A percentile compares a stretch with the other conserved stretches of the same genome.
These are phyloP conservation scores for Daldinia sp. DNA, from an alignment of 2,329 filamentous ascomycete species.

Conservation along the genomic window DNA sequence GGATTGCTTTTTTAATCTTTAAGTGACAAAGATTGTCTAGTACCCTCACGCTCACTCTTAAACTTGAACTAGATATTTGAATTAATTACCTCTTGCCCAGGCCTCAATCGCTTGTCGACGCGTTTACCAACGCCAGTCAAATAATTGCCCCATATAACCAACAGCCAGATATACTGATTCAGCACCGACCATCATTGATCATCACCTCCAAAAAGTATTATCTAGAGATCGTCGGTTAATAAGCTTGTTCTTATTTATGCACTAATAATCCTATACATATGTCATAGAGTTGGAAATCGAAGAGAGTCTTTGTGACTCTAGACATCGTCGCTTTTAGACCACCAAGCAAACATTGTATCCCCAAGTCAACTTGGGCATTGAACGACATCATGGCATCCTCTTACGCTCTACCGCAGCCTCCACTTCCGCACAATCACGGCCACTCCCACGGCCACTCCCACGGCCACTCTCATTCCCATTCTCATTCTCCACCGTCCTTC, in stretches of 20 bases:
- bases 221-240: slow-evolving; percentile 11
- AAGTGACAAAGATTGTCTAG: slow-evolving; percentile 22
- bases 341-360: slow-evolving; percentile 8
- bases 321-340: slow-evolving; percentile 5
- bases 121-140: slow-evolving; percentile 25
- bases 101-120: slow-evolving; percentile 17
- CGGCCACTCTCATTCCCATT: too few relatives aligned
- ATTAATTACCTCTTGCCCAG: slow-evolving; percentile 13
- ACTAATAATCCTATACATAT: slow-evolving; percentile 13
- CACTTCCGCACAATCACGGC: slow-evolving; percentile 62
- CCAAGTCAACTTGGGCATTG: slow-evolving; percentile 9
- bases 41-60: slow-evolving; percentile 9
- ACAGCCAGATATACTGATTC: slow-evolving; percentile 23
- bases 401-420: slow-evolving; percentile 65
- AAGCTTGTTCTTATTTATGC: slow-evolving; percentile 15
- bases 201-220: slow-evolving; percentile 13
- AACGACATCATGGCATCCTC: slow-evolving; percentile 61
- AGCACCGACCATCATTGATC: slow-evolving; percentile 6
- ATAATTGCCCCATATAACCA: slow-evolving; percentile 17
- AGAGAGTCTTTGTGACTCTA: slow-evolving; percentile 23
- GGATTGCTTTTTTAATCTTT: slow-evolving; percentile 22
- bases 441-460: slow-evolving; percentile 50
- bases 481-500: slow-evolving; percentile 56
- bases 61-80: slow-evolving; percentile 21
- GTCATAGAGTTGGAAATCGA: slow-evolving; percentile 23